Evolutionary conservation across 2,329 filamentous ascomycete species (phyloP).

Genomic region (Fusarium annulatum): DNA sequence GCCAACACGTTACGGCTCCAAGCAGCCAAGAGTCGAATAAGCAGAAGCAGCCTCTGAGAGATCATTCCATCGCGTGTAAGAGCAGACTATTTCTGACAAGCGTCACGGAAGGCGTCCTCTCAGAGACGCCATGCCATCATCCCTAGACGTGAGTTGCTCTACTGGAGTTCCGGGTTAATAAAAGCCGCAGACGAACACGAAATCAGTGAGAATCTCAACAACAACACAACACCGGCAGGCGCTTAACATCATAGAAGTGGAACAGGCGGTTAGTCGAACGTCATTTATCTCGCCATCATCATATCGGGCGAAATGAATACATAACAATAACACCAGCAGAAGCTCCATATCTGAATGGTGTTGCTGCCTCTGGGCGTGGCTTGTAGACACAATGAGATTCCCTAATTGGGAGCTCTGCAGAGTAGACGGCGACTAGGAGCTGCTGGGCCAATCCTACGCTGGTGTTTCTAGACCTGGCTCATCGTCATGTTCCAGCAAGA

Average conservation of each 20-base stretch:
- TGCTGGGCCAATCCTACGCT: constrained; percentile 43
- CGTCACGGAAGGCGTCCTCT: constrained; percentile 17
- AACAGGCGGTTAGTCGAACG: constrained; percentile 28
- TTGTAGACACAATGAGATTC: constrained; percentile 31
- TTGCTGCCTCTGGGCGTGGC: constrained; percentile 15
- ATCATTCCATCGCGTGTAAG: constrained; percentile 19
- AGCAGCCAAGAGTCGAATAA: constrained; percentile 27
- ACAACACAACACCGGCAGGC: constrained; percentile 13
- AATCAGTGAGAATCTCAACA: constrained; percentile 7
- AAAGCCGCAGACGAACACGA: constrained; percentile 30
- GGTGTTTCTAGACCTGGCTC: constrained; percentile 34
- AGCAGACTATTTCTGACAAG: constrained; percentile 17
- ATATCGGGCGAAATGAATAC: constrained; percentile 21
- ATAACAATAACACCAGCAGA: constrained; percentile 8
- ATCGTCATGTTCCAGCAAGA: constrained; percentile 34
- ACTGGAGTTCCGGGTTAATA: constrained; percentile 20
- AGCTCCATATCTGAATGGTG: constrained; percentile 29
- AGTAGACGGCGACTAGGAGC: constrained; percentile 33
- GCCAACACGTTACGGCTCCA: constrained; percentile 16
- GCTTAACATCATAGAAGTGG: constrained; percentile 27
- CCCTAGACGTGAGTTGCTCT: constrained; percentile 4
- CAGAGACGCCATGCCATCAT: constrained; percentile 31
- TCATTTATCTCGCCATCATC: constrained; percentile 20
- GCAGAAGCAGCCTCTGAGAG: constrained; percentile 37
- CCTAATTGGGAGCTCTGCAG: constrained; percentile 44